A percentile compares a stretch with the other conserved stretches of the same genome.
Conservation (phyloP, 805 yeast species). For the Candida morakotiae region DNA sequence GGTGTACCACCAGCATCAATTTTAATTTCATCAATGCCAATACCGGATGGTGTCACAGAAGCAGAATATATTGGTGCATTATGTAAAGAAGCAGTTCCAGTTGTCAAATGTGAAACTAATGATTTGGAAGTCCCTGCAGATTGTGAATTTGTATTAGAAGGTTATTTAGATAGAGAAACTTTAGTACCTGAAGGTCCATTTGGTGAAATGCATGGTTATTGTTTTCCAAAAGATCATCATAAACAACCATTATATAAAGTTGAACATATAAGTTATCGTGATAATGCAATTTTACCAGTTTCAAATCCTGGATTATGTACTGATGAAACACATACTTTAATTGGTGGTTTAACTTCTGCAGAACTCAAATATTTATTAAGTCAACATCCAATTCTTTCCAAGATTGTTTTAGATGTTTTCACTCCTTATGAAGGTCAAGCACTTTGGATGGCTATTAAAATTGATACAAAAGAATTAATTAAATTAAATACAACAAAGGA, state of each 20-base stretch:
- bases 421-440: not conserved
- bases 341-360: not conserved
- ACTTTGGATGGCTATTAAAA: not conserved
- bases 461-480: not conserved
- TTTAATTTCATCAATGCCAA: not conserved
- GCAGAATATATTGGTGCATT: not conserved
- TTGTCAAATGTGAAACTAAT: not conserved
- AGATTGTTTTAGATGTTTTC: not conserved
- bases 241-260: not conserved
- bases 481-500: not conserved
- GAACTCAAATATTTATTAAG: not conserved
- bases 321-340: not conserved
- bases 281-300: not conserved
- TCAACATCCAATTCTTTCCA: not conserved
- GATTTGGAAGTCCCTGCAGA: not conserved
- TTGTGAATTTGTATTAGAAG: not conserved
- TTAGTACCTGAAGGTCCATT: not conserved
- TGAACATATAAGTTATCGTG: not conserved
- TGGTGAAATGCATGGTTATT: constrained; percentile 1
- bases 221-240: not conserved
- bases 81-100: not conserved
- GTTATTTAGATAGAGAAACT: not conserved
- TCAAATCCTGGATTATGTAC: not conserved
- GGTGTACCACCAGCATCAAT: not conserved
- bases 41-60: not conserved